A percentile compares a stretch with the other conserved stretches of the same genome.
Evolutionary conservation across 2,329 filamentous ascomycete species (phyloP).

Genomic region (Xylariales sp.): DNA sequence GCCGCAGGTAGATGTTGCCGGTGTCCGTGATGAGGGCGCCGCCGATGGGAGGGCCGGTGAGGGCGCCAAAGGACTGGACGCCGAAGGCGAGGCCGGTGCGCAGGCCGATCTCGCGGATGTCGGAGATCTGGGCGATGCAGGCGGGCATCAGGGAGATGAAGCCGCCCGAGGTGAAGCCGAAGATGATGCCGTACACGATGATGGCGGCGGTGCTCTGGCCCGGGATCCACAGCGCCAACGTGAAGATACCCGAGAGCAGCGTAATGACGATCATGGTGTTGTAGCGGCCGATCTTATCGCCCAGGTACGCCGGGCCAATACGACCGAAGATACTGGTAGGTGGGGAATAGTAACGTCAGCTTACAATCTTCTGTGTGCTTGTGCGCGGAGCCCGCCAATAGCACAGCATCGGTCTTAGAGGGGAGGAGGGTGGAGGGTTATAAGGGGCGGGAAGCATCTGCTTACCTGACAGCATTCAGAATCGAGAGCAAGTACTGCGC

Average conservation of each 20-base stretch:
- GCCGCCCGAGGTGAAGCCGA: constrained; percentile 61
- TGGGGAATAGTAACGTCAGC: too few species aligned
- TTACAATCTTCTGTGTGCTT: too few species aligned
- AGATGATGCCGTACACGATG: constrained; percentile 57
- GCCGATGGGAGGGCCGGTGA: constrained; percentile 65
- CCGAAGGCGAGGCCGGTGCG: constrained; percentile 62
- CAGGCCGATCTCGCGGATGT: constrained; percentile 65
- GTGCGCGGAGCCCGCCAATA: too few species aligned
- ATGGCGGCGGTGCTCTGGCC: constrained; percentile 45
- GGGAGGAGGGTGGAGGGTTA: too few species aligned
- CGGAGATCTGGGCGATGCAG: constrained; percentile 65
- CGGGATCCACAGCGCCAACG: constrained; percentile 37
- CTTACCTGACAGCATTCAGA: constrained; percentile 49
- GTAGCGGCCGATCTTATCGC: constrained; percentile 34
- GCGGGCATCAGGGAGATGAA: constrained; percentile 59
- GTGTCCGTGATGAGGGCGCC: constrained; percentile 53
- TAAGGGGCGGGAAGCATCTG: not conserved
- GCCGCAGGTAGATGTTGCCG: constrained; percentile 48
- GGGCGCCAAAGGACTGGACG: constrained; percentile 56
- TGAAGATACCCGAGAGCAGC: constrained; percentile 32
- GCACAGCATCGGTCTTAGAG: too few species aligned
- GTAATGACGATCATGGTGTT: constrained; percentile 42
- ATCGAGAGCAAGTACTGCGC: constrained; percentile 49
- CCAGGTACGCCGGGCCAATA: constrained; percentile 44
- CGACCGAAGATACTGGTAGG: constrained; percentile 48